phyloP scores from a whole-genome alignment of 441 rosid genomes.

The Breynia disticha region DNA sequence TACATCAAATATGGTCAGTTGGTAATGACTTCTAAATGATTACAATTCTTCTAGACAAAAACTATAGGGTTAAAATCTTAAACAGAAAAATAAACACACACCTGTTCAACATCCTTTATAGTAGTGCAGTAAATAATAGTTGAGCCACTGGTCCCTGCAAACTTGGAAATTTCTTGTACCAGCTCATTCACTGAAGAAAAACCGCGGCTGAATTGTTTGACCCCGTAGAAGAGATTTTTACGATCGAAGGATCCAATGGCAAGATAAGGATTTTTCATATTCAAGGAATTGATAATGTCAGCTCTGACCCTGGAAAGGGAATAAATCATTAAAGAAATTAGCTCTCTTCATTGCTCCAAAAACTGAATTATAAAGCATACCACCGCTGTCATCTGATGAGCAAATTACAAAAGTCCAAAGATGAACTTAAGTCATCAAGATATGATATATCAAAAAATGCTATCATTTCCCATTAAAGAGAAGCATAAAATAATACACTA shows the following conservation, averaged over 20 bases:
- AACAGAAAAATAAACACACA: conserved; percentile 5
- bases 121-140: conserved; percentile 42
- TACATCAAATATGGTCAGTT: neutral
- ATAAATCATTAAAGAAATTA: neutral
- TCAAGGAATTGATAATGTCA: conserved; percentile 34
- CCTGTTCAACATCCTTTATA: conserved; percentile 41
- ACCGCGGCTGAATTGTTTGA: conserved; percentile 28
- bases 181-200: conserved; percentile 27
- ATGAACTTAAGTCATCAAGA: too few species aligned
- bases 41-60: neutral
- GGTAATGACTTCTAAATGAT: neutral
- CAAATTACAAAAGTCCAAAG: too few species aligned
- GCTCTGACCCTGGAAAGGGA: conserved; percentile 29
- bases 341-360: neutral
- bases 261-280: conserved; percentile 35
- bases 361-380: neutral
- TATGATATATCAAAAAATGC: too few species aligned
- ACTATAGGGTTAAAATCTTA: neutral
- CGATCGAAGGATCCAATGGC: conserved; percentile 47
- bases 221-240: conserved; percentile 43
- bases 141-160: conserved; percentile 20
- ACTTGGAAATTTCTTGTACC: conserved; percentile 35
- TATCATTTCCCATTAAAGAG: too few species aligned
- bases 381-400: too few species aligned
- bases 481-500: too few species aligned